phyloP scores from a whole-genome alignment of 805 yeast species.

The Ogataea angusta region DNA sequence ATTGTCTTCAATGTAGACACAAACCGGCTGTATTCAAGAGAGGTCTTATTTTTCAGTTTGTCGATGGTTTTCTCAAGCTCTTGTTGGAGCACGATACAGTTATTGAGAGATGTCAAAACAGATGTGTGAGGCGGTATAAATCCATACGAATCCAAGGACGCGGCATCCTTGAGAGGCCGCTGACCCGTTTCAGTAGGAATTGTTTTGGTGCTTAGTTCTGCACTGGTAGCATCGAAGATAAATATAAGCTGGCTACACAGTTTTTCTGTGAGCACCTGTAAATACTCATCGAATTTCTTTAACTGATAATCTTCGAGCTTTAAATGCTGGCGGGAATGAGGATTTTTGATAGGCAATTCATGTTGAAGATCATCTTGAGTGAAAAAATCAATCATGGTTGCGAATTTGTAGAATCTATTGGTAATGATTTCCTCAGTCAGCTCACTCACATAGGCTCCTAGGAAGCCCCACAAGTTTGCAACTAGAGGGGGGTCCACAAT shows the following conservation, averaged over 20 bases:
- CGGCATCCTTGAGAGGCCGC: conserved; percentile 8
- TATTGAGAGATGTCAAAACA: conserved; percentile 55
- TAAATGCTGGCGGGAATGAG: conserved; percentile 31
- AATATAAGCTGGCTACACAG: conserved; percentile 28
- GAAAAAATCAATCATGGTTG: conserved; percentile 54
- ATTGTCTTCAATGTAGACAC: conserved; percentile 18
- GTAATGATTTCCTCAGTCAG: conserved; percentile 32
- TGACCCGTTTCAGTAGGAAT: too few species aligned
- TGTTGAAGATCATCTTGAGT: conserved; percentile 42
- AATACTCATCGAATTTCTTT: conserved; percentile 34
- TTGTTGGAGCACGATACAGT: conserved; percentile 44
- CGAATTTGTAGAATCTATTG: conserved; percentile 45
- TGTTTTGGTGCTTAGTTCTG: conserved; percentile 27
- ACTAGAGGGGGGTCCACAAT: conserved; percentile 49
- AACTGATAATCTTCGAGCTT: conserved; percentile 43
- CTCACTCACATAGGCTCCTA: conserved; percentile 39
- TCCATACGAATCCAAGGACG: conserved; percentile 36
- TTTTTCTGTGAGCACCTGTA: conserved; percentile 26
- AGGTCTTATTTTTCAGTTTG: conserved; percentile 37
- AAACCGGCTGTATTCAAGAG: conserved; percentile 24
- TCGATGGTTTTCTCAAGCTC: conserved; percentile 34
- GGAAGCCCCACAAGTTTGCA: conserved; percentile 57
- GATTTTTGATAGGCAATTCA: conserved; percentile 12
- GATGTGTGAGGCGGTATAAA: conserved; percentile 66
- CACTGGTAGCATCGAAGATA: conserved; percentile 34